Percentiles rank a stretch among this genome's conserved stretches.
These are phyloP conservation scores for Bacidia rubella DNA, from an alignment of 495 filamentous ascomycete genomes.

Conservation along the genomic window DNA sequence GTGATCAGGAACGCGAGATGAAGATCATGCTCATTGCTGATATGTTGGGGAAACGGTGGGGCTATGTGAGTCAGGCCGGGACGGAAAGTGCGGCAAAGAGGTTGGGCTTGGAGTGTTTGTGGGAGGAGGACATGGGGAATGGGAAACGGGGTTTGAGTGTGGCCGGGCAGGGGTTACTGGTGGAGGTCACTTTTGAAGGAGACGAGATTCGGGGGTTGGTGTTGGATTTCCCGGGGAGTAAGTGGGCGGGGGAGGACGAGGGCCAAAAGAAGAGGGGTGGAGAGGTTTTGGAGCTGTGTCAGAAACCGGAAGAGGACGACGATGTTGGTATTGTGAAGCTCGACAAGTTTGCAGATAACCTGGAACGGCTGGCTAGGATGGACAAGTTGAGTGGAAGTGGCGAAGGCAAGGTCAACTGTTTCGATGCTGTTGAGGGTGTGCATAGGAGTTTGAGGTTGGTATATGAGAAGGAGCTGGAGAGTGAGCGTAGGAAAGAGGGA, in stretches of 20 bases:
- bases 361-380: constrained; percentile 62
- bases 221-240: constrained; percentile 32
- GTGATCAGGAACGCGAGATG: constrained; percentile 38
- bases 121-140: constrained; percentile 42
- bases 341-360: constrained; percentile 65
- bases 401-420: constrained; percentile 60
- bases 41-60: constrained; percentile 27
- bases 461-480: constrained; percentile 54
- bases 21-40: constrained; percentile 36
- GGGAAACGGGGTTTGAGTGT: constrained; percentile 47
- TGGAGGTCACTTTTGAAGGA: constrained; percentile 37
- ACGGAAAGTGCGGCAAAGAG: constrained; percentile 62
- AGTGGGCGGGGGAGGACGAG: constrained; percentile 22
- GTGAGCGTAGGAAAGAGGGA: constrained; percentile 35
- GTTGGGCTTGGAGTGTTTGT: constrained; percentile 60
- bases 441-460: constrained; percentile 49
- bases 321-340: constrained; percentile 24
- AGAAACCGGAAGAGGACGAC: constrained; percentile 23
- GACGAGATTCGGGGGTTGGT: constrained; percentile 33
- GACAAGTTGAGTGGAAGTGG: constrained; percentile 56
- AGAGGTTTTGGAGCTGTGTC: constrained; percentile 37
- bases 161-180: constrained; percentile 48
- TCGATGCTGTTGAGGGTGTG: constrained; percentile 75
- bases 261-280: constrained; percentile 33
- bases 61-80: constrained; percentile 63